These are phyloP conservation scores for Marchantia polymorpha DNA, from an alignment of 225 moss, liverwort and hornwort genomes.

Conservation along the genomic window DNA sequence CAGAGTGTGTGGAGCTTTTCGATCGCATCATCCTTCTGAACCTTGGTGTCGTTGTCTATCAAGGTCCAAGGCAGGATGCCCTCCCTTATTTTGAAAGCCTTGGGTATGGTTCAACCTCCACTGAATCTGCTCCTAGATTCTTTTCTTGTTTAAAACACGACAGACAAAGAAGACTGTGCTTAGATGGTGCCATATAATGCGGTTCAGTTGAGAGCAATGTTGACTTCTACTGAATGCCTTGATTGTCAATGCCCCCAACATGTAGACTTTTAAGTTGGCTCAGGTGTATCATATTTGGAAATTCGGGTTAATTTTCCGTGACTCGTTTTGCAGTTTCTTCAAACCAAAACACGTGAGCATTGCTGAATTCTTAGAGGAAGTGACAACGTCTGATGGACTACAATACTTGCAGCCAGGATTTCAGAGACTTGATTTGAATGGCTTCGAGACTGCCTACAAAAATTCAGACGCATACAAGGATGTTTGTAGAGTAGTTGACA, in stretches of 20 bases:
- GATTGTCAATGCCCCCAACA: neutral
- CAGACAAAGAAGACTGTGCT: neutral
- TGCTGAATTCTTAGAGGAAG: constrained; percentile 79
- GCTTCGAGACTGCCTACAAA: constrained; percentile 59
- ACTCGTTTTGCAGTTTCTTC: constrained; percentile 57
- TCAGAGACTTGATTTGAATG: constrained; percentile 50
- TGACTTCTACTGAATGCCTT: neutral
- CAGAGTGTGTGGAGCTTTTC: constrained; percentile 61
- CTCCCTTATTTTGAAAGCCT: constrained; percentile 79
- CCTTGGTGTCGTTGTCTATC: constrained; percentile 66
- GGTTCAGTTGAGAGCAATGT: neutral
- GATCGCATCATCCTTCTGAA: constrained; percentile 84
- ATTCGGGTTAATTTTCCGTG: neutral
- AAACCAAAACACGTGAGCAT: constrained; percentile 73
- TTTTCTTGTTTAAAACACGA: neutral
- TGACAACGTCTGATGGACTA: constrained; percentile 69
- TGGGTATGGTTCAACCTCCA: constrained; percentile 44
- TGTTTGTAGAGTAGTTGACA: constrained; percentile 74
- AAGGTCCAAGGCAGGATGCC: constrained; percentile 88
- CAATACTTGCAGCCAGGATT: constrained; percentile 63
- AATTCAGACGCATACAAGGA: constrained; percentile 63
- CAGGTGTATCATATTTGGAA: neutral
- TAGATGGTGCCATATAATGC: neutral
- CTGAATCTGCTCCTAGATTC: neutral
- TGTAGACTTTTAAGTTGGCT: neutral